Conservation (phyloP, 495 filamentous ascomycete species). For the Hypoxylon cercidicola region DNA sequence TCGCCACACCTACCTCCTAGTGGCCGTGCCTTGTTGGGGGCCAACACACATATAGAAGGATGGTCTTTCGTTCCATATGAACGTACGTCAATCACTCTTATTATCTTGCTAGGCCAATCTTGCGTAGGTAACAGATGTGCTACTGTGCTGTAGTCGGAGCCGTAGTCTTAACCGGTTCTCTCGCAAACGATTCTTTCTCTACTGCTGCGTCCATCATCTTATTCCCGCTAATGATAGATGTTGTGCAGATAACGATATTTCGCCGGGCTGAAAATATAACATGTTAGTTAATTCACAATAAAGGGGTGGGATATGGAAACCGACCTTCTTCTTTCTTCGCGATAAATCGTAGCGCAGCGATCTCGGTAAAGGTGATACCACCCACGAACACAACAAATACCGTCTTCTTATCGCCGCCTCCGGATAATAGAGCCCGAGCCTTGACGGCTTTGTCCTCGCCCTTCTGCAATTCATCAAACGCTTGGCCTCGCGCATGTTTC, state of each 20-base stretch:
- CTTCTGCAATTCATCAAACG: conserved; percentile 92
- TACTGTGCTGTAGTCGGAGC: conserved; percentile 20
- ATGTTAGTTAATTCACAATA: conserved; percentile 26
- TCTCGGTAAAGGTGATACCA: conserved; percentile 94
- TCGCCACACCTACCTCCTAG: conserved; percentile 4
- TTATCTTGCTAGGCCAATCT: neutral
- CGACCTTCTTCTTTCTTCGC: conserved; percentile 84
- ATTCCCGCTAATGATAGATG: conserved; percentile 88
- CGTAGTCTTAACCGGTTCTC: conserved; percentile 38
- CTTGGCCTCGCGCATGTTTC: conserved; percentile 83
- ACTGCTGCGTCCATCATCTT: conserved; percentile 89
- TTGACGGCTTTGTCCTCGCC: conserved; percentile 93
- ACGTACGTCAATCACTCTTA: neutral
- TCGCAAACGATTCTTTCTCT: conserved; percentile 74
- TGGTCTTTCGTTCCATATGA: neutral
- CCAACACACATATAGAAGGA: conserved; percentile 23
- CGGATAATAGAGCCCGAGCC: conserved; percentile 83
- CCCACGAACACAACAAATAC: conserved; percentile 95
- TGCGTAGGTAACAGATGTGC: neutral
- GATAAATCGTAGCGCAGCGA: conserved; percentile 92
- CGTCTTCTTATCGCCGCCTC: conserved; percentile 77
- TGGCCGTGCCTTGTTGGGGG: conserved; percentile 1
- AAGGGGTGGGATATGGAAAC: conserved; percentile 19
- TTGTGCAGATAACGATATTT: conserved; percentile 91
- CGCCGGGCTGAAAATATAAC: conserved; percentile 60